phyloP scores from a whole-genome alignment of 371 early-diverging fungal species.

The Apophysomyces sp. region DNA sequence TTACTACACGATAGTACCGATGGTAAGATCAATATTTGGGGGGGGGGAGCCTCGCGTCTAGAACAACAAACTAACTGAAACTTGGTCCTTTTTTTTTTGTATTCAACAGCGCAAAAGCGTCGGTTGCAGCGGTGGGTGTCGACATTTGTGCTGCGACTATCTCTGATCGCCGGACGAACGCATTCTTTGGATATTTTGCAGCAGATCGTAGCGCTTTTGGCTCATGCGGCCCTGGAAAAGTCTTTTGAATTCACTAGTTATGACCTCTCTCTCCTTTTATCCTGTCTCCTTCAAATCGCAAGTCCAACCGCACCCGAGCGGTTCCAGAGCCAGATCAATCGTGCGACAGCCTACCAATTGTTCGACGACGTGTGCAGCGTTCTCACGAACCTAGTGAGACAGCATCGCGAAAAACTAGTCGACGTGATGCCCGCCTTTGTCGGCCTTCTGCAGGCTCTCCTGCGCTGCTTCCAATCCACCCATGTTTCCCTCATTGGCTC shows the following conservation, averaged over 20 bases:
- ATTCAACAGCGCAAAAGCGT: conserved; percentile 38
- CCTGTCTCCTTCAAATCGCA: conserved; percentile 33
- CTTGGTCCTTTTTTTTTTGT: not conserved
- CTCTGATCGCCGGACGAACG: conserved; percentile 36
- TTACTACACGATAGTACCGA: conserved; percentile 13
- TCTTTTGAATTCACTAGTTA: conserved; percentile 10
- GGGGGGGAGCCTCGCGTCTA: too few relatives aligned
- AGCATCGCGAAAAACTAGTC: conserved; percentile 47
- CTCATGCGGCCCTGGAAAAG: conserved; percentile 36
- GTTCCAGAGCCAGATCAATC: conserved; percentile 16
- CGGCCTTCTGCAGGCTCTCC: conserved; percentile 44
- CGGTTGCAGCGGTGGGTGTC: conserved; percentile 42
- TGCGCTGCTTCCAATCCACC: conserved; percentile 61
- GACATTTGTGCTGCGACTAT: conserved; percentile 32
- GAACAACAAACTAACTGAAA: too few relatives aligned
- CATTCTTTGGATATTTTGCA: conserved; percentile 32
- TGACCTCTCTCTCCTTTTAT: conserved; percentile 34
- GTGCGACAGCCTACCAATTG: conserved; percentile 23
- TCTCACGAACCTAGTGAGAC: conserved; percentile 40
- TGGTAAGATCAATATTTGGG: conserved; percentile 3
- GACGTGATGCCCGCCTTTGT: conserved; percentile 49
- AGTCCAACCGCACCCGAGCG: conserved; percentile 27
- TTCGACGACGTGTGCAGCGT: conserved; percentile 46
- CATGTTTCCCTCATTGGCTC: conserved; percentile 47
- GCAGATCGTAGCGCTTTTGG: conserved; percentile 32